Base-by-base conservation (phyloP, 2,329 filamentous ascomycete genomes). In the Trichoderma koningii region DNA sequence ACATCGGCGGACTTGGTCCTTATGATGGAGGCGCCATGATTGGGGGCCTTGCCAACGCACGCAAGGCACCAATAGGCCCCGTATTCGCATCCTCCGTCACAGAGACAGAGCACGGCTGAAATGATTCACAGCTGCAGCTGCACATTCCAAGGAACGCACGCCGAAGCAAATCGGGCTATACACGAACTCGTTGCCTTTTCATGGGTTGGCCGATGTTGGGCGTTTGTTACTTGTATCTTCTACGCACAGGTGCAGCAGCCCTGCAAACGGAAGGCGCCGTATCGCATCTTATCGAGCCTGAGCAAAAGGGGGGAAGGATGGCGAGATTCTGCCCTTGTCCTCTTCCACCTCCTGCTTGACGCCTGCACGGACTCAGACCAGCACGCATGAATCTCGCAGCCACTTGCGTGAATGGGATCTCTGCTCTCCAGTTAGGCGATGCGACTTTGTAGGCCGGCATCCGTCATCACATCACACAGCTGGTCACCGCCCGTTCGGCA, bases 381-480 rank as follows among this genome's bases (percentile, higher is more conserved):
- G 41, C 34, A 53, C 57, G 19, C 3, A 14, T 15, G 47, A 21
- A 52, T 30, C 21, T 44, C 42, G 34, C 44, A 44, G 47, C 47
- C 57, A 44, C 47, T 3, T n/a, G 21, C 38, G 2, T 7, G 47
- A 38, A 14, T 14, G 34, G 4, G 14, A 38, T 38, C 21, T 5
- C 12, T 38, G 34, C 12, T 3, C 34, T n/a, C 48, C 59, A 19
- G 21, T 48, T 9, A 53, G 10, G 28, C 30, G 41, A 62, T 53
- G 48, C 59, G 59, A 62, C 48, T 15, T 42, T 41, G 34, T 41
- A 53, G 47, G 30, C 41, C 45, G 23, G 48, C 59, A 61, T 52
- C 30, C 48, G 41, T 41, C 48, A n/a, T 45, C 41, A 52, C 28
- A 21, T 17, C 19, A 38, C 50, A 34, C 50, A 52, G 15, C 9